Percentiles rank a stretch among this genome's conserved stretches.
Evolutionary conservation across 148 eudicot species (phyloP).

Genomic region (Rhododendron vialii): DNA sequence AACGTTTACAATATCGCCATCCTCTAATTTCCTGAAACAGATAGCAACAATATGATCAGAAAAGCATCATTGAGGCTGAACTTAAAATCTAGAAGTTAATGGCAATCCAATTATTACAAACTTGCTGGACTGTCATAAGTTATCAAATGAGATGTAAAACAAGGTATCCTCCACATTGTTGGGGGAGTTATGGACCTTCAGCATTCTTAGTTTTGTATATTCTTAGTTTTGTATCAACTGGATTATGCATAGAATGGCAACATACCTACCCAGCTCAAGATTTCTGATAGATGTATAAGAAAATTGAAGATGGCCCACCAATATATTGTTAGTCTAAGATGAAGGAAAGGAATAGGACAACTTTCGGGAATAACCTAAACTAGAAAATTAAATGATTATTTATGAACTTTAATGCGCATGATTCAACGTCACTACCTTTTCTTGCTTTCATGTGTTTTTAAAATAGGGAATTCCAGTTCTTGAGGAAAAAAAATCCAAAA

Average conservation of each 20-base stretch:
- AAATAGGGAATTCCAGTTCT: neutral
- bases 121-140: neutral
- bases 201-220: neutral
- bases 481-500: neutral
- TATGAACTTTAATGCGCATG: neutral
- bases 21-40: conserved; percentile 82
- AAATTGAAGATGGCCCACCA: neutral
- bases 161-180: neutral
- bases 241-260: neutral
- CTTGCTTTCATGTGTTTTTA: neutral
- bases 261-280: neutral
- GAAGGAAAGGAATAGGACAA: neutral
- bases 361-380: neutral
- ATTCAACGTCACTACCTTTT: neutral
- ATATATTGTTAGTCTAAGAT: neutral
- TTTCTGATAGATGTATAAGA: neutral
- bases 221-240: neutral
- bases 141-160: neutral
- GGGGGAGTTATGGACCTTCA: neutral
- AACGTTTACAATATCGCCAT: conserved; percentile 97
- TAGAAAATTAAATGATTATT: neutral
- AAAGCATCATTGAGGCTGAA: conserved; percentile 3
- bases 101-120: neutral
- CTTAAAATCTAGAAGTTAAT: neutral
- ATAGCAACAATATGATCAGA: conserved; percentile 5